Conservation (phyloP, 805 yeast species). For the Lachancea meyersii region DNA sequence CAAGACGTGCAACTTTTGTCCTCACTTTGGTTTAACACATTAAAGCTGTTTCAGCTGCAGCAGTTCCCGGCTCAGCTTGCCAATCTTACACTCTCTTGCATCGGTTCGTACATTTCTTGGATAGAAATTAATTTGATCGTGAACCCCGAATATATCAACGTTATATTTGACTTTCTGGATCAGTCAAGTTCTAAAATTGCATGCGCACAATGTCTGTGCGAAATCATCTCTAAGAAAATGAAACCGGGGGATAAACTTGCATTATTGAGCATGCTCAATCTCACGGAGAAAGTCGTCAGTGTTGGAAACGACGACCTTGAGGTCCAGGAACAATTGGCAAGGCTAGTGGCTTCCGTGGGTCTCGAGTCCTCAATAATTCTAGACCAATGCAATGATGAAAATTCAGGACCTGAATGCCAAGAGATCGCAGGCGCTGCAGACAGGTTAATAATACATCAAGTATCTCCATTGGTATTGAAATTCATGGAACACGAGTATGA, state of each 20-base stretch:
- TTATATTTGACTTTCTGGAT: constrained; percentile 54
- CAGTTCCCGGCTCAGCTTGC: constrained; percentile 24
- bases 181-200: constrained; percentile 44
- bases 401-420: constrained; percentile 32
- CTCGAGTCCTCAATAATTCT: constrained; percentile 65
- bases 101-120: constrained; percentile 91
- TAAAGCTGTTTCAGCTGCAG: constrained; percentile 18
- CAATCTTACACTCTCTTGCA: constrained; percentile 42
- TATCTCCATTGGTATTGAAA: constrained; percentile 66
- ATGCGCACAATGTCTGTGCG: constrained; percentile 47
- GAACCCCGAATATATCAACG: constrained; percentile 41
- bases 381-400: constrained; percentile 42
- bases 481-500: constrained; percentile 80
- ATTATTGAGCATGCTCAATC: constrained; percentile 59
- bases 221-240: constrained; percentile 74
- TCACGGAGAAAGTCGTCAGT: constrained; percentile 45
- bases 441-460: constrained; percentile 44
- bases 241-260: constrained; percentile 57
- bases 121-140: constrained; percentile 74
- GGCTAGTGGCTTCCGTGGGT: constrained; percentile 66
- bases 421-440: constrained; percentile 36
- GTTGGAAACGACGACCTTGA: constrained; percentile 45
- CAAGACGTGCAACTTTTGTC: constrained; percentile 66
- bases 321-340: constrained; percentile 70
- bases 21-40: constrained; percentile 53